phyloP scores from a whole-genome alignment of 129 eudicot species.

The Mikania micrantha region DNA sequence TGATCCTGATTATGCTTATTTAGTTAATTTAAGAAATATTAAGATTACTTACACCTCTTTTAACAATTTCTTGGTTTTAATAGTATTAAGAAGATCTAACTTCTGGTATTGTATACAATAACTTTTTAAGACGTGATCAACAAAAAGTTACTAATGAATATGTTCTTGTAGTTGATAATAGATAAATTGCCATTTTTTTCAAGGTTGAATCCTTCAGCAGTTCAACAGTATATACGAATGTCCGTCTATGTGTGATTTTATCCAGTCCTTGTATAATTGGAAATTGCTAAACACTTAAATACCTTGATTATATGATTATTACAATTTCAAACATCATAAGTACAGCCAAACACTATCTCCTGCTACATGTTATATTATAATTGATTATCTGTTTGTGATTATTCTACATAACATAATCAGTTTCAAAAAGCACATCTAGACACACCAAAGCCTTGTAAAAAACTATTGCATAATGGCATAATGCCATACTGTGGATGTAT shows the following conservation, averaged over 20 bases:
- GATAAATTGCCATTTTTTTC: neutral
- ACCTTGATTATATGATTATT: neutral
- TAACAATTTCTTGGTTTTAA: neutral
- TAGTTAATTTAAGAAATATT: neutral
- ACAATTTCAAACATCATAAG: neutral
- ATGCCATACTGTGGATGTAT: neutral
- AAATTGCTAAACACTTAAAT: neutral
- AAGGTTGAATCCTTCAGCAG: neutral
- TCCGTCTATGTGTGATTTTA: neutral
- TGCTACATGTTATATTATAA: neutral
- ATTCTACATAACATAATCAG: neutral
- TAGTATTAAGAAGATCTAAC: neutral
- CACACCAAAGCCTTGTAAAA: neutral
- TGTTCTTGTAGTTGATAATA: neutral
- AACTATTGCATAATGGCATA: neutral
- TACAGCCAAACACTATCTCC: neutral
- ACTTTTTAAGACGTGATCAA: neutral
- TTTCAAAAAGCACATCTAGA: neutral
- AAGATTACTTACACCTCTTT: neutral
- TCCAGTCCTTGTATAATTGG: neutral
- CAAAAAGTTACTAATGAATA: neutral
- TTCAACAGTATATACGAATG: neutral
- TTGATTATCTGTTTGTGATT: neutral
- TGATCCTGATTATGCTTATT: neutral
- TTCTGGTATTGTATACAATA: neutral